phyloP scores from a whole-genome alignment of 2,329 filamentous ascomycete genomes.

The Exophiala aquamarina region DNA sequence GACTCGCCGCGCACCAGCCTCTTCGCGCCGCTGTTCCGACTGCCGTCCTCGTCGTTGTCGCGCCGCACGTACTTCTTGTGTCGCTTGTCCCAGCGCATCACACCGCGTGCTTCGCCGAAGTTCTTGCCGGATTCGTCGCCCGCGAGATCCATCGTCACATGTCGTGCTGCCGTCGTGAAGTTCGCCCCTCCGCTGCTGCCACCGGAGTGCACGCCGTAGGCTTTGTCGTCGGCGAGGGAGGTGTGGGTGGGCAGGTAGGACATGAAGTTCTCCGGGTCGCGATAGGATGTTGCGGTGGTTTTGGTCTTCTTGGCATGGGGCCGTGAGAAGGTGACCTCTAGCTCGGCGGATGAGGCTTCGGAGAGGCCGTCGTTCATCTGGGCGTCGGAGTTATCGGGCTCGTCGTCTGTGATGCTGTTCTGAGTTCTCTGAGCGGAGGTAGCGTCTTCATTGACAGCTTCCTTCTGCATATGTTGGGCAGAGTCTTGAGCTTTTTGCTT shows the following conservation, averaged over 20 bases:
- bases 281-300: constrained; percentile 60
- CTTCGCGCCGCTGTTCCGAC: constrained; percentile 56
- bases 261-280: constrained; percentile 93
- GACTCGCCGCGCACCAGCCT: constrained; percentile 83
- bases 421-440: constrained; percentile 15
- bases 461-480: constrained; percentile 27
- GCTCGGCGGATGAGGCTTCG: constrained; percentile 60
- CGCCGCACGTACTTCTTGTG: constrained; percentile 90
- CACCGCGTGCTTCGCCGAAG: constrained; percentile 74
- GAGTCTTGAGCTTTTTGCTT: constrained; percentile 38
- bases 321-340: constrained; percentile 69
- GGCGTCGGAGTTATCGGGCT: constrained; percentile 33
- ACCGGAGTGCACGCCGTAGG: constrained; percentile 88
- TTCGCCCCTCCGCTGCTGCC: constrained; percentile 55
- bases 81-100: constrained; percentile 96
- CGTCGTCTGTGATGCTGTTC: constrained; percentile 37
- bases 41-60: constrained; percentile 93
- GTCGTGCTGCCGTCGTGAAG: constrained; percentile 85
- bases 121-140: constrained; percentile 81
- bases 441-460: constrained; percentile 41
- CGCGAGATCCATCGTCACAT: constrained; percentile 80
- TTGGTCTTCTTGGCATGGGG: constrained; percentile 36
- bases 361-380: constrained; percentile 50
- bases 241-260: constrained; percentile 81
- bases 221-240: constrained; percentile 84